phyloP scores from a whole-genome alignment of 208 protist species.

The Trichomonas gallinae region DNA sequence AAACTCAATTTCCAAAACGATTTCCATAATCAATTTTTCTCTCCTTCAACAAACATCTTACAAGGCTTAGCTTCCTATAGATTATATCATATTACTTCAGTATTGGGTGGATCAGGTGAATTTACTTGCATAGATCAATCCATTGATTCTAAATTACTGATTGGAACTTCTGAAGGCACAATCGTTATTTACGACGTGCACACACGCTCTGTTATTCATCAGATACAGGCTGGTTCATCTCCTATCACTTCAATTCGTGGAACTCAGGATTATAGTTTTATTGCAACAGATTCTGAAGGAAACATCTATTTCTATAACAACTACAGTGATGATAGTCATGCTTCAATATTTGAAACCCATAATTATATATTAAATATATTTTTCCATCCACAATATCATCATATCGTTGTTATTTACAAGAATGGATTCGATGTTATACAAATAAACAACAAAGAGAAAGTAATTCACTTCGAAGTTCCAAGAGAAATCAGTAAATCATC shows the following conservation, averaged over 20 bases:
- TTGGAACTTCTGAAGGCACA: not conserved
- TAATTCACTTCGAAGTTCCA: not conserved
- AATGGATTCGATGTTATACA: not conserved
- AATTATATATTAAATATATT: not conserved
- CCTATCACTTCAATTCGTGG: not conserved
- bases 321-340: not conserved
- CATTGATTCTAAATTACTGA: not conserved
- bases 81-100: not conserved
- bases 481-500: not conserved
- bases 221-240: not conserved
- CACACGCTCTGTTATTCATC: not conserved
- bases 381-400: not conserved
- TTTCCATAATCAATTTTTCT: not conserved
- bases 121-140: not conserved
- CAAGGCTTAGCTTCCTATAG: not conserved
- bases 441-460: not conserved
- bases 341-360: not conserved
- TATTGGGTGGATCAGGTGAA: not conserved
- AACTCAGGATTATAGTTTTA: not conserved
- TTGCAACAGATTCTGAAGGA: not conserved
- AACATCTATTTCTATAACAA: not conserved
- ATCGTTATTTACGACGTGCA: not conserved
- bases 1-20: not conserved
- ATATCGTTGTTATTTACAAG: not conserved
- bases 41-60: not conserved